These are phyloP conservation scores for Saccharomycopsis olivae DNA, from an alignment of 805 yeast genomes.

Conservation along the genomic window DNA sequence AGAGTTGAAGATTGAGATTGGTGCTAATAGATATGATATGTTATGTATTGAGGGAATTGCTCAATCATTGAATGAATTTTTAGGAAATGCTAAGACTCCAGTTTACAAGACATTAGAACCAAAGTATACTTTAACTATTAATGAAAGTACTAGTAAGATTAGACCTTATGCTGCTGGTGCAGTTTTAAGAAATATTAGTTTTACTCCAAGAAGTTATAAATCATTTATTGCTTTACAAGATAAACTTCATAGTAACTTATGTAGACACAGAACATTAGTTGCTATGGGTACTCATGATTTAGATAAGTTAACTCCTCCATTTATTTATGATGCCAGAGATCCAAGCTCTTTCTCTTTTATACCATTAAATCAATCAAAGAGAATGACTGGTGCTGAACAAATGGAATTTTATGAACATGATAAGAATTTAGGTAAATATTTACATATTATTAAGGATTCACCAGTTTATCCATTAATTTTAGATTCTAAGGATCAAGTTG, in stretches of 20 bases:
- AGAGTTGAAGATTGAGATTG: slow-evolving; percentile 92
- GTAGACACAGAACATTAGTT: slow-evolving; percentile 94
- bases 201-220: slow-evolving; percentile 78
- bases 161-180: slow-evolving; percentile 97
- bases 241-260: slow-evolving; percentile 86
- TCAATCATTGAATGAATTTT: slow-evolving; percentile 83
- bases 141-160: slow-evolving; percentile 57
- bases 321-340: slow-evolving; percentile 75
- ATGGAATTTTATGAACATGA: slow-evolving; percentile 88
- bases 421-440: slow-evolving; percentile 79
- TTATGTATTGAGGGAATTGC: slow-evolving; percentile 97
- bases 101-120: slow-evolving; percentile 53
- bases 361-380: slow-evolving; percentile 64
- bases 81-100: slow-evolving; percentile 62
- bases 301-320: slow-evolving; percentile 70
- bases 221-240: slow-evolving; percentile 95
- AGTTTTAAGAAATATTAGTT: slow-evolving; percentile 71
- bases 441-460: slow-evolving; percentile 78
- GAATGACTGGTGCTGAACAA: slow-evolving; percentile 64
- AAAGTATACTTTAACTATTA: slow-evolving; percentile 53
- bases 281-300: slow-evolving; percentile 98
- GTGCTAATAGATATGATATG: slow-evolving; percentile 98
- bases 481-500: slow-evolving; percentile 65
- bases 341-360: slow-evolving; percentile 68
- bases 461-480: slow-evolving; percentile 86